phyloP scores from a whole-genome alignment of 2,329 filamentous ascomycete species.

The Cytospora piceicola region DNA sequence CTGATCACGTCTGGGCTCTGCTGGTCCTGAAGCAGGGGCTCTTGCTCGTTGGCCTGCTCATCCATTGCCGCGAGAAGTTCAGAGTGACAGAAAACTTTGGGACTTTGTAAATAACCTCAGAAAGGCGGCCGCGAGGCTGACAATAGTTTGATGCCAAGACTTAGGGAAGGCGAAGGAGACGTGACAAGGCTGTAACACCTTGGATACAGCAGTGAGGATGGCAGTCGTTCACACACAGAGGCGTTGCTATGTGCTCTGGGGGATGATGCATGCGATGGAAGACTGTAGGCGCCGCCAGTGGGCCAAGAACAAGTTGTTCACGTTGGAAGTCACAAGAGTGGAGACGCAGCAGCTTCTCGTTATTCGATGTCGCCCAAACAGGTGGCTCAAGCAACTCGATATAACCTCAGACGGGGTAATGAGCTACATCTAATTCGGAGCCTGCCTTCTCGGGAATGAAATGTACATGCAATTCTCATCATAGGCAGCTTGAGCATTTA shows the following conservation, averaged over 20 bases:
- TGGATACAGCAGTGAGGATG: background rate
- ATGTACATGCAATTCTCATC: background rate
- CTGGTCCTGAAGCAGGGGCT: slow-evolving; percentile 23
- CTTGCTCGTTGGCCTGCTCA: slow-evolving; percentile 23
- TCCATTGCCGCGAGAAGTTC: slow-evolving; percentile 14
- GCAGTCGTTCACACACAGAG: background rate
- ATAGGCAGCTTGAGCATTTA: background rate
- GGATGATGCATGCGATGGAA: background rate
- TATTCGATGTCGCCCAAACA: background rate
- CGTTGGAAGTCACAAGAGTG: background rate
- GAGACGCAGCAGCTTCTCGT: background rate
- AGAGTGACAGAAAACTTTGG: background rate
- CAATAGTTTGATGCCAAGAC: slow-evolving; percentile 12
- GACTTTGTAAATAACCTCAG: background rate
- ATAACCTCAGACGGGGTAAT: background rate
- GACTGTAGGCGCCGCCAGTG: background rate
- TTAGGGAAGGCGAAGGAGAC: background rate
- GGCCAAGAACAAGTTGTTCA: background rate
- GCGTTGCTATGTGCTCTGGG: background rate
- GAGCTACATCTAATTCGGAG: background rate
- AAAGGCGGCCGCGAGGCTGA: slow-evolving; percentile 7
- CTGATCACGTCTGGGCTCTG: slow-evolving; percentile 14
- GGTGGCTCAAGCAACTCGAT: background rate
- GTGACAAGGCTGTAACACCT: slow-evolving; percentile 7
- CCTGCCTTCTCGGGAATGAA: background rate